A percentile compares a stretch with the other conserved stretches of the same genome.
Evolutionary conservation across 768 basidiomycete species (phyloP).

Genomic region (Podaxis pistillaris): DNA sequence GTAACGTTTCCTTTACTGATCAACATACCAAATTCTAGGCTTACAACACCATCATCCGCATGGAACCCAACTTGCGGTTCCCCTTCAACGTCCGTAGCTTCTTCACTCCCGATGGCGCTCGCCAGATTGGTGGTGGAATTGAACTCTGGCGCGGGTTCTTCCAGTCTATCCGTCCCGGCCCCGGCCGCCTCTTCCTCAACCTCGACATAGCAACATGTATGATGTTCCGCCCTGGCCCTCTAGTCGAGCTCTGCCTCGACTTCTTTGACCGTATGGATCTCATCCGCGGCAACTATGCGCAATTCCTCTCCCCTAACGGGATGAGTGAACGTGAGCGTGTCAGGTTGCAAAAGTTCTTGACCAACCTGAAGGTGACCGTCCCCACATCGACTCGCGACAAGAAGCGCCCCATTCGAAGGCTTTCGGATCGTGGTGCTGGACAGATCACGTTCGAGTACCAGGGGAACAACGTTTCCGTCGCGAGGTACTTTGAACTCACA

Average conservation of each 20-base stretch:
- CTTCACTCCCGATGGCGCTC: conserved; percentile 54
- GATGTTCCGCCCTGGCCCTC: conserved; percentile 67
- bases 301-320: conserved; percentile 30
- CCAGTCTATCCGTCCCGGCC: conserved; percentile 71
- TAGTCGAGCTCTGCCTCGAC: conserved; percentile 59
- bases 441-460: conserved; percentile 47
- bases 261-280: conserved; percentile 32
- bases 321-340: conserved; percentile 53
- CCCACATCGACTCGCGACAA: conserved; percentile 23
- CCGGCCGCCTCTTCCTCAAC: conserved; percentile 65
- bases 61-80: conserved; percentile 65
- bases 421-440: conserved; percentile 50
- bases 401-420: conserved; percentile 52
- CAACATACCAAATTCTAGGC: conserved; percentile 42
- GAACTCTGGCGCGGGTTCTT: conserved; percentile 80
- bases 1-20: neutral
- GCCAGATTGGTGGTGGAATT: conserved; percentile 57
- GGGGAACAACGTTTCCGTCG: conserved; percentile 46
- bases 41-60: conserved; percentile 71
- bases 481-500: conserved; percentile 25
- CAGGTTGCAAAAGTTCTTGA: conserved; percentile 35
- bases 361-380: conserved; percentile 31
- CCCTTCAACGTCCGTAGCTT: conserved; percentile 77
- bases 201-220: conserved; percentile 76
- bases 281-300: conserved; percentile 23